These are phyloP conservation scores for Acanthamoeba sp. DNA, from an alignment of 208 protist genomes.

Conservation along the genomic window DNA sequence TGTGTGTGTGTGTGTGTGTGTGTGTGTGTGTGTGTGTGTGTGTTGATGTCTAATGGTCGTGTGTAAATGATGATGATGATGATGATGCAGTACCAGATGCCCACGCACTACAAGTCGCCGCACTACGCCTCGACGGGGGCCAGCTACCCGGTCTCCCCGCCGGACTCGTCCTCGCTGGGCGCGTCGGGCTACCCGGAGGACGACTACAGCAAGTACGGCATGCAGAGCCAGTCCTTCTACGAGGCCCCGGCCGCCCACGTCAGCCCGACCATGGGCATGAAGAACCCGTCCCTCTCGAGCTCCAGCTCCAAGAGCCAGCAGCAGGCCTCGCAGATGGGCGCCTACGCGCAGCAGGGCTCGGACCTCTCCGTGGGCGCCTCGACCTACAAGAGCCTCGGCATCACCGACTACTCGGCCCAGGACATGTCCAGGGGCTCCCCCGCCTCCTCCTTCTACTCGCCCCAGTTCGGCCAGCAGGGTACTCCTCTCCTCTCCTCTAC, in stretches of 20 bases:
- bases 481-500: not conserved
- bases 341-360: not conserved
- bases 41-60: not conserved
- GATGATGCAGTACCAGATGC: not conserved
- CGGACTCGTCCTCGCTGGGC: not conserved
- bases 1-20: no score
- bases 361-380: not conserved
- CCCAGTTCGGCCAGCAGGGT: slow-evolving; percentile 38
- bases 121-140: not conserved
- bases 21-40: not conserved
- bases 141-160: not conserved
- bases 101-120: not conserved
- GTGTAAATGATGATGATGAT: not conserved
- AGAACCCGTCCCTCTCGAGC: not conserved
- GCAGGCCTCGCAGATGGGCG: slow-evolving; percentile 4
- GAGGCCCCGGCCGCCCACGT: not conserved
- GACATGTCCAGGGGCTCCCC: not conserved
- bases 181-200: not conserved
- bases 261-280: slow-evolving; percentile 42
- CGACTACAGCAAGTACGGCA: slow-evolving; percentile 45
- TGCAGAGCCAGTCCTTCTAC: slow-evolving; percentile 52
- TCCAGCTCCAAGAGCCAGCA: not conserved
- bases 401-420: not conserved
- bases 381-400: slow-evolving; percentile 16
- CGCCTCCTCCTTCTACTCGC: slow-evolving; percentile 37